phyloP scores from a whole-genome alignment of 805 yeast genomes.

The Danielia reshetovae region DNA sequence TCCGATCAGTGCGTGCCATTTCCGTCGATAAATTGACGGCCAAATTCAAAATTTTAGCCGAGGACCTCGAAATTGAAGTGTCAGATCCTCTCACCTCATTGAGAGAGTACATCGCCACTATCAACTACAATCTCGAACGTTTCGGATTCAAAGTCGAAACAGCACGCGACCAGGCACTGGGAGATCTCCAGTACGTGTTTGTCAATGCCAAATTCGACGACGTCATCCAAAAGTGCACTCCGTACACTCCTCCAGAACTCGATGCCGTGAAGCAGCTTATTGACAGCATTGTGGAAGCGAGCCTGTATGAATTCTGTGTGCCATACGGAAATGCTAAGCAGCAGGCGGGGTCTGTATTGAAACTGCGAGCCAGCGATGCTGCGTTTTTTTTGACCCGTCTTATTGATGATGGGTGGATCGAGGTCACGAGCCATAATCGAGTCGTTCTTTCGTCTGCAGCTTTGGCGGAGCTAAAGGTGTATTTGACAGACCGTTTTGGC shows the following conservation, averaged over 20 bases:
- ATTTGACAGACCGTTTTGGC: constrained; percentile 43
- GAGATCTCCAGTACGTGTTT: constrained; percentile 31
- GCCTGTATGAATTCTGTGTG: constrained; percentile 31
- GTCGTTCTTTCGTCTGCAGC: constrained; percentile 39
- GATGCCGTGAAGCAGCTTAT: constrained; percentile 43
- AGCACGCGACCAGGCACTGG: constrained; percentile 32
- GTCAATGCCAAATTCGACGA: constrained; percentile 40
- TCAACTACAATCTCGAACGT: constrained; percentile 29
- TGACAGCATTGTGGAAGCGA: constrained; percentile 42
- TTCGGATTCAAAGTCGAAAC: constrained; percentile 43
- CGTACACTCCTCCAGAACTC: constrained; percentile 35
- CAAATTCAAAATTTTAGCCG: constrained; percentile 6
- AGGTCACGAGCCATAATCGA: constrained; percentile 24
- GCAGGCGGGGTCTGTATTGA: constrained; percentile 19
- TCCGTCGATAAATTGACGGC: constrained; percentile 6
- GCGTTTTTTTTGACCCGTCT: constrained; percentile 35
- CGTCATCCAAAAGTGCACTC: constrained; percentile 36
- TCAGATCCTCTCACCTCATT: constrained; percentile 5
- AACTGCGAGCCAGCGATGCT: constrained; percentile 33
- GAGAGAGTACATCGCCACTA: constrained; percentile 20
- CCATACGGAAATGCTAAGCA: constrained; percentile 35
- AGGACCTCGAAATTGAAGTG: constrained; percentile 7
- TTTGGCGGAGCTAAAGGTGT: constrained; percentile 45
- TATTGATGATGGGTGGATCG: constrained; percentile 54
- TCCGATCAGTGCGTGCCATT: constrained; percentile 9